Evolutionary conservation across 2,329 filamentous ascomycete genomes (phyloP).

Genomic region (Pseudophaeomoniella oleicola): DNA sequence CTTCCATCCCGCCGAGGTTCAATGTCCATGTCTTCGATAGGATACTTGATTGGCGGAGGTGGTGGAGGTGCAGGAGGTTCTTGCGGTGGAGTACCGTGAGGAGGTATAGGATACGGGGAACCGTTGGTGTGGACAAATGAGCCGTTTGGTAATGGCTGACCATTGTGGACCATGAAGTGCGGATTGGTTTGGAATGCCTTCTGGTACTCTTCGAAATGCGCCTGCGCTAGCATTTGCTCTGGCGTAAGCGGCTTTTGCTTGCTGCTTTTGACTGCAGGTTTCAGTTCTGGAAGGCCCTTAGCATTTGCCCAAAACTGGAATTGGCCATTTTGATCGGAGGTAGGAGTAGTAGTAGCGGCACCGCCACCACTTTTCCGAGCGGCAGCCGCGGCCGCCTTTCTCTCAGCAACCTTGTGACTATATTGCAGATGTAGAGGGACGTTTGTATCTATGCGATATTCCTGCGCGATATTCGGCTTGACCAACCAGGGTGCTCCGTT

Average conservation of each 20-base stretch:
- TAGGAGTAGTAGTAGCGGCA: conserved; percentile 42
- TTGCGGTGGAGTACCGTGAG: conserved; percentile 19
- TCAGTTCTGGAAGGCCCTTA: conserved; percentile 53
- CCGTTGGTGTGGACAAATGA: conserved; percentile 8
- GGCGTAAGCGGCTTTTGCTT: conserved; percentile 40
- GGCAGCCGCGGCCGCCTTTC: conserved; percentile 57
- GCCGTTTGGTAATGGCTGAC: conserved; percentile 4
- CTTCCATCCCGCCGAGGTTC: conserved; percentile 48
- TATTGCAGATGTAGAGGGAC: conserved; percentile 71
- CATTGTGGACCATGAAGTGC: conserved; percentile 17
- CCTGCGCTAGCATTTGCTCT: conserved; percentile 30
- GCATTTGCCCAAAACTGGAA: conserved; percentile 27
- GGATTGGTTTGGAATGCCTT: conserved; percentile 29
- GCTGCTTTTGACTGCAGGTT: conserved; percentile 56
- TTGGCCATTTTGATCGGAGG: conserved; percentile 34
- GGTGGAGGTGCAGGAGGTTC: conserved; percentile 43
- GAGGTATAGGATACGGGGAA: conserved; percentile 7
- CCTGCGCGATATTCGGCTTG: conserved; percentile 67
- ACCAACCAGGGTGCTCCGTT: conserved; percentile 95
- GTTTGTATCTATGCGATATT: conserved; percentile 76
- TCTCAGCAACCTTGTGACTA: conserved; percentile 63
- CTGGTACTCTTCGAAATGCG: conserved; percentile 34
- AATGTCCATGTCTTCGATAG: conserved; percentile 84
- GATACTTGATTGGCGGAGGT: conserved; percentile 75
- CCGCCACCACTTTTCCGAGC: not conserved